phyloP scores from a whole-genome alignment of 495 filamentous ascomycete species.

The Aspergillus diversus region DNA sequence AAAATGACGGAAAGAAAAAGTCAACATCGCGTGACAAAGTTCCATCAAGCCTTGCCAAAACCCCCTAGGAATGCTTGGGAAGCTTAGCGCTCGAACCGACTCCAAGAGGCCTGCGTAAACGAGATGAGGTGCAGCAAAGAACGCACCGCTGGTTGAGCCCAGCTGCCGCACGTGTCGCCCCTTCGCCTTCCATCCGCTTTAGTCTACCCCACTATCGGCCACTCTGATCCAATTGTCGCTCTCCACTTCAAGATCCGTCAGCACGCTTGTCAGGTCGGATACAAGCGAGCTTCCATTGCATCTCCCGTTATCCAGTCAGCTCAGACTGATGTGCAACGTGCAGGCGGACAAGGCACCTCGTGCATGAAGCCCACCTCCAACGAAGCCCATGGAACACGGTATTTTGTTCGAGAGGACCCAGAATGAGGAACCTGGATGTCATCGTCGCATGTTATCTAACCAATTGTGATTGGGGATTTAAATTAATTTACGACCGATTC shows the following conservation, averaged over 20 bases:
- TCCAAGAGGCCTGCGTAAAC: background rate
- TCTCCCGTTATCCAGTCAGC: slow-evolving; percentile 18
- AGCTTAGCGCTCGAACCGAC: slow-evolving; percentile 1
- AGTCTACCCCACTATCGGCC: background rate
- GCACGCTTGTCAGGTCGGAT: background rate
- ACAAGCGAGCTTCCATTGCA: background rate
- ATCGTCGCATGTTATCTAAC: background rate
- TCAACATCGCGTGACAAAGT: slow-evolving; percentile 8
- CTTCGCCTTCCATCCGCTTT: background rate
- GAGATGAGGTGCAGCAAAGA: background rate
- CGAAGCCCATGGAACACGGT: slow-evolving; percentile 12
- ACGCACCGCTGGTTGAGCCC: slow-evolving; percentile 2
- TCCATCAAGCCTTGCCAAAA: slow-evolving; percentile 11
- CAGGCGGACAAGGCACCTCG: background rate
- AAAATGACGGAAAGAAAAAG: background rate
- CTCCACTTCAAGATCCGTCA: too few species aligned
- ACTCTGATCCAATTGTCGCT: background rate
- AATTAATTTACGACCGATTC: background rate
- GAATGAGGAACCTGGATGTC: background rate
- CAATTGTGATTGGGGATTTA: slow-evolving; percentile 13
- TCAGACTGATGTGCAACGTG: slow-evolving; percentile 22
- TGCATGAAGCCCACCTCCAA: slow-evolving; percentile 1
- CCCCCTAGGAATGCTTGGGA: slow-evolving; percentile 11
- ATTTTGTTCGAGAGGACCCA: slow-evolving; percentile 3
- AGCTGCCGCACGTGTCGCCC: background rate